These are phyloP conservation scores for Solanum hybrid DNA, from an alignment of 305 asterid genomes.

Conservation along the genomic window DNA sequence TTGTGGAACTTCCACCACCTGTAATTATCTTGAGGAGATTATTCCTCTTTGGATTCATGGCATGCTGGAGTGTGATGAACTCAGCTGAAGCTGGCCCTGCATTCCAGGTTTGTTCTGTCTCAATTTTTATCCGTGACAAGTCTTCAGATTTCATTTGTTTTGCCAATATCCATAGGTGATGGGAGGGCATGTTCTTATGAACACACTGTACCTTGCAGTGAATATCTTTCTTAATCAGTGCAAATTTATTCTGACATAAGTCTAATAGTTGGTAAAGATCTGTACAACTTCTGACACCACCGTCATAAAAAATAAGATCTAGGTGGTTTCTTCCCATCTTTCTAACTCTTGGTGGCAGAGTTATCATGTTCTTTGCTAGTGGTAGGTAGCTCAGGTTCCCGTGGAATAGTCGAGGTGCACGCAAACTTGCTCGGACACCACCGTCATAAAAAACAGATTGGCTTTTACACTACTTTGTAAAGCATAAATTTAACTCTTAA, in stretches of 20 bases:
- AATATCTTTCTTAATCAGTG: neutral
- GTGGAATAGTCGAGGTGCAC: neutral
- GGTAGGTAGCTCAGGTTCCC: neutral
- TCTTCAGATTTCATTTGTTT: neutral
- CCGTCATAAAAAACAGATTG: neutral
- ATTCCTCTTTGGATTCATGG: conserved; percentile 91
- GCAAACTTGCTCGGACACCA: neutral
- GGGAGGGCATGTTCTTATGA: neutral
- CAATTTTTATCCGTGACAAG: neutral
- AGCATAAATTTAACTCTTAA: neutral
- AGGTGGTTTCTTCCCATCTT: neutral
- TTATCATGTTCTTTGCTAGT: neutral
- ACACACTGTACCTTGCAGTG: neutral
- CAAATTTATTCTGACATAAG: neutral
- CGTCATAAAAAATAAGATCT: neutral
- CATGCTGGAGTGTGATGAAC: conserved; percentile 92
- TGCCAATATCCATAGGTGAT: neutral
- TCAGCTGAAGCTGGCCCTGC: conserved; percentile 98
- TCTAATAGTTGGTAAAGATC: neutral
- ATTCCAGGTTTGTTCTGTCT: conserved; percentile 59
- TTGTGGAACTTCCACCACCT: conserved; percentile 79
- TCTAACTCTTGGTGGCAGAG: neutral
- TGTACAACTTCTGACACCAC: neutral
- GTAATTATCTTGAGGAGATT: conserved; percentile 80
- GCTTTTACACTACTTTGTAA: neutral